Conservation (phyloP, 2,329 filamentous ascomycete genomes). For the Ceratocystis ficicola region DNA sequence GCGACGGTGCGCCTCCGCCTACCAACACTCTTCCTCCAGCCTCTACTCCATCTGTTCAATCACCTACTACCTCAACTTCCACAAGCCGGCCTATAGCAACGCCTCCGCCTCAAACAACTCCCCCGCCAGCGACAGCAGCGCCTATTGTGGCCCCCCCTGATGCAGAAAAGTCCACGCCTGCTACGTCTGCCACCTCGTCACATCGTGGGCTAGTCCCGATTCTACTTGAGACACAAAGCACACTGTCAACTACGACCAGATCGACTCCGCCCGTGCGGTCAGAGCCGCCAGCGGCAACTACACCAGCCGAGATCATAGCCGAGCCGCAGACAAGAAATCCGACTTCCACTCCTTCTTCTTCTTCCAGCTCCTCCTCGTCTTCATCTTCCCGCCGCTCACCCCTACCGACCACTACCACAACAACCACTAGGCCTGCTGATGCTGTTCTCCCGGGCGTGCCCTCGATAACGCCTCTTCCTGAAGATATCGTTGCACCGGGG, state of each 20-base stretch:
- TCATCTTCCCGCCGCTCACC: not conserved
- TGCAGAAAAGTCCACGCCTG: constrained; percentile 1
- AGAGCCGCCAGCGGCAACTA: not conserved
- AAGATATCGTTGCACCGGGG: constrained; percentile 1
- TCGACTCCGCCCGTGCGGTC: not conserved
- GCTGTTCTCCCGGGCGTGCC: not conserved
- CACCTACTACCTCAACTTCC: not conserved
- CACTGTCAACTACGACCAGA: not conserved
- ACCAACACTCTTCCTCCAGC: constrained; percentile 1
- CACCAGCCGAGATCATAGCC: not conserved
- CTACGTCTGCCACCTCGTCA: not conserved
- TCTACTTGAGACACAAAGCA: constrained; percentile 5
- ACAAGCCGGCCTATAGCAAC: not conserved
- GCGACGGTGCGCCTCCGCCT: constrained; percentile 7
- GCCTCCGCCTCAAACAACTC: not conserved
- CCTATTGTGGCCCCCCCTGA: not conserved
- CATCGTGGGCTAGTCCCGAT: not conserved
- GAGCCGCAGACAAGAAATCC: not conserved
- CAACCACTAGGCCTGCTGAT: not conserved
- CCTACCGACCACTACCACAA: not conserved
- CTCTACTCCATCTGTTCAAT: not conserved
- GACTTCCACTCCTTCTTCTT: not conserved
- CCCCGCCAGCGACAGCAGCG: not conserved
- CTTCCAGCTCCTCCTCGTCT: not conserved
- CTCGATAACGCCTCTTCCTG: constrained; percentile 13